Percentiles rank a stretch among this genome's conserved stretches.
Evolutionary conservation across 768 basidiomycete species (phyloP).

Genomic region (Suillus subalutaceus): DNA sequence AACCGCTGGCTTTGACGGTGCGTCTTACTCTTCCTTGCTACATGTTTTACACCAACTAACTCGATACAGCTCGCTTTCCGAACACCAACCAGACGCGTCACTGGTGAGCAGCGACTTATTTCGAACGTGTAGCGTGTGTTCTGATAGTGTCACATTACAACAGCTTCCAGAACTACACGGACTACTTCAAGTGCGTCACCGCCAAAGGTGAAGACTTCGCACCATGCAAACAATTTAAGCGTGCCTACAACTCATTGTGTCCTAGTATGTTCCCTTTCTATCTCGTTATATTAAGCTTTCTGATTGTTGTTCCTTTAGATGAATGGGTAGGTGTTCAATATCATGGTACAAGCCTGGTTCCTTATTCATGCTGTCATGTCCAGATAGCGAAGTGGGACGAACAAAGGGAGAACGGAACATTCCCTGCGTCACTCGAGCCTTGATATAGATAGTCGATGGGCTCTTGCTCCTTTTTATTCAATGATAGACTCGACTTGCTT

Average conservation of each 20-base stretch:
- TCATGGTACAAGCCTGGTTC: conserved; percentile 8
- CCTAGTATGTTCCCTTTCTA: conserved; percentile 71
- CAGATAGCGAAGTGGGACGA: conserved; percentile 92
- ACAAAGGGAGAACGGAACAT: conserved; percentile 89
- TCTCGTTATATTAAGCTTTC: conserved; percentile 6
- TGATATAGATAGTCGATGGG: conserved; percentile 35
- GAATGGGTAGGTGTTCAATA: conserved; percentile 72
- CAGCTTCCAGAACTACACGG: conserved; percentile 95
- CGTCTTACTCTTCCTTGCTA: conserved; percentile 20
- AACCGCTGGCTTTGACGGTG: conserved; percentile 94
- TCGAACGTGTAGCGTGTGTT: neutral
- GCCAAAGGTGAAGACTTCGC: conserved; percentile 98
- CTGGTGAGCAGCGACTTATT: conserved; percentile 63
- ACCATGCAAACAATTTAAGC: conserved; percentile 99
- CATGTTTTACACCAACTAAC: neutral
- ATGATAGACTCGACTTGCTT: conserved; percentile 5
- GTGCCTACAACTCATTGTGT: conserved; percentile 94
- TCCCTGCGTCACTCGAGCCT: conserved; percentile 89
- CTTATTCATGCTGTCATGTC: conserved; percentile 3
- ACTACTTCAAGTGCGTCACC: conserved; percentile 96
- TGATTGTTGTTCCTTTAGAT: conserved; percentile 49
- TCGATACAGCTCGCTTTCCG: conserved; percentile 75
- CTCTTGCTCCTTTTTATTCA: neutral
- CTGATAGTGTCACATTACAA: conserved; percentile 10
- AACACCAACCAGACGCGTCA: conserved; percentile 95